These are phyloP conservation scores for Botrytis pseudocinerea DNA, from an alignment of 2,329 filamentous ascomycete species.

Conservation along the genomic window DNA sequence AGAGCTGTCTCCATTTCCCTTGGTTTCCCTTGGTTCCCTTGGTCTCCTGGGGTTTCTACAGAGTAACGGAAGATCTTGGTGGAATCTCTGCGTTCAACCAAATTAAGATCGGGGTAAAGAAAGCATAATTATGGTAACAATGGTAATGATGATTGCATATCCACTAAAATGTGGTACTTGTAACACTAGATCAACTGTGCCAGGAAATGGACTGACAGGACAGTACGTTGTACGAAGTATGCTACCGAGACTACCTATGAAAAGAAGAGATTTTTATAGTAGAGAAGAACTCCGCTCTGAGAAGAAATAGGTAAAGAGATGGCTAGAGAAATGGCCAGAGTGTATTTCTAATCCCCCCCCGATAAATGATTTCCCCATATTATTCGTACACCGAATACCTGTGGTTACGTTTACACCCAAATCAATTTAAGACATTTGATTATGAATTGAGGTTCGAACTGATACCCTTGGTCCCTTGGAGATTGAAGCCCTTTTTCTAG, in stretches of 20 bases:
- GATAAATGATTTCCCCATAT: conserved; percentile 8
- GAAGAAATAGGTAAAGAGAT: not conserved
- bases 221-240: not conserved
- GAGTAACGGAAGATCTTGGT: not conserved
- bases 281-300: not conserved
- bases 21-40: not conserved
- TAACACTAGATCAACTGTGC: not conserved
- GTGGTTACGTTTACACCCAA: conserved; percentile 8
- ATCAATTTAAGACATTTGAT: not conserved
- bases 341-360: not conserved
- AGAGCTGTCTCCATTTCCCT: conserved; percentile 5
- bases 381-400: conserved; percentile 8
- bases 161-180: conserved; percentile 6
- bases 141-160: not conserved
- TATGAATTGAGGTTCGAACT: not conserved
- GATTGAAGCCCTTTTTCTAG: not conserved
- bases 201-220: not conserved
- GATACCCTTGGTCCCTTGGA: not conserved
- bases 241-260: not conserved
- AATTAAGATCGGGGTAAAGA: not conserved
- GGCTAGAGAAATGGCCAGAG: not conserved
- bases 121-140: conserved; percentile 1
- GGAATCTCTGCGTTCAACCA: not conserved
- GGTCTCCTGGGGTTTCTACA: not conserved
- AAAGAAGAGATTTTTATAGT: not conserved